These are phyloP conservation scores for Globisporangium camurandrum DNA, from an alignment of 352 stramenopile genomes.

Conservation along the genomic window DNA sequence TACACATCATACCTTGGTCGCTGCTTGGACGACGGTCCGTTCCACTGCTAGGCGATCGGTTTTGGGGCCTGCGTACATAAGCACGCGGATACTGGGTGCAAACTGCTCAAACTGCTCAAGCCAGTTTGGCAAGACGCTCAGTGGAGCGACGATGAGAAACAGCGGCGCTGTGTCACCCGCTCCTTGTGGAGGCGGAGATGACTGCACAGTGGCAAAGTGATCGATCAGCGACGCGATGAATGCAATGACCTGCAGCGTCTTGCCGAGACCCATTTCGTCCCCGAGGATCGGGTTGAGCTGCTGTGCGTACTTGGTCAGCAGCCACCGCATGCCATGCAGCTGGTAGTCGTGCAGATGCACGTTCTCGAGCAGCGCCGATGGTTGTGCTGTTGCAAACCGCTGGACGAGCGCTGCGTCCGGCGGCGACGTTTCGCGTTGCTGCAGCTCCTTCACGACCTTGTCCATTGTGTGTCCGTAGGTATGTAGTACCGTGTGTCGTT, in stretches of 20 bases:
- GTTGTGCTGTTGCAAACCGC: slow-evolving; percentile 6
- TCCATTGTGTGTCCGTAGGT: no score
- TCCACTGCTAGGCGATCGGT: slow-evolving; percentile 25
- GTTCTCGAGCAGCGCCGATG: slow-evolving; percentile 38
- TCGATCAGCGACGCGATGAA: slow-evolving; percentile 48
- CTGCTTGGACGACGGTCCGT: slow-evolving; percentile 4
- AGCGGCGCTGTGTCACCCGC: neutral
- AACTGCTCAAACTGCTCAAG: slow-evolving; percentile 73
- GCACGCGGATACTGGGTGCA: slow-evolving; percentile 41
- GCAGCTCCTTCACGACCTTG: slow-evolving; percentile 27
- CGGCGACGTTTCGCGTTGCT: slow-evolving; percentile 21
- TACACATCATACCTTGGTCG: neutral
- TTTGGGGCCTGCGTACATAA: slow-evolving; percentile 52
- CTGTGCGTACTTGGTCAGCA: slow-evolving; percentile 53
- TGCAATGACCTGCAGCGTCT: slow-evolving; percentile 74
- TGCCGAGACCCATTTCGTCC: slow-evolving; percentile 81
- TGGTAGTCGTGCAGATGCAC: slow-evolving; percentile 70
- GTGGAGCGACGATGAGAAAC: slow-evolving; percentile 57
- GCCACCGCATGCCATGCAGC: slow-evolving; percentile 50
- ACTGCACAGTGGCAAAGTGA: neutral
- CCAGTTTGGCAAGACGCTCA: slow-evolving; percentile 82
- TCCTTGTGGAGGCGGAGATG: neutral
- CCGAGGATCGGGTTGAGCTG: slow-evolving; percentile 65
- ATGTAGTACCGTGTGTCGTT: no score
- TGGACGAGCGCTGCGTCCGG: slow-evolving; percentile 14